Conservation (phyloP, 257 asterid species). For the Przewalskia tangutica region DNA sequence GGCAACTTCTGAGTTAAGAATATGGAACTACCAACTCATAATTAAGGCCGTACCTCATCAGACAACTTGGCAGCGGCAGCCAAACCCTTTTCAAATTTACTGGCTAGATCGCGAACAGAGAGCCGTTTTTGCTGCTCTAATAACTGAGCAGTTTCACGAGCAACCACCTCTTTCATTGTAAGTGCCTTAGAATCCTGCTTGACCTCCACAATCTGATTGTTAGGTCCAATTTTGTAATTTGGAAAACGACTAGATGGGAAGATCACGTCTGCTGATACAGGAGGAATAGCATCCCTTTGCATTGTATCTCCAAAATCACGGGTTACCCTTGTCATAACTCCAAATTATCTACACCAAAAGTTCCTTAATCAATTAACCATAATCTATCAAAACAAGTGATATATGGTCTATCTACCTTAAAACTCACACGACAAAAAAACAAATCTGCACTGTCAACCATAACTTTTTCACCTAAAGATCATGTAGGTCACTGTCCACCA, state of each 20-base stretch:
- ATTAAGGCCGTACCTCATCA: slow-evolving; percentile 50
- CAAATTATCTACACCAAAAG: neutral
- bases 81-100: slow-evolving; percentile 80
- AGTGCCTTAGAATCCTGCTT: slow-evolving; percentile 42
- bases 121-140: slow-evolving; percentile 82
- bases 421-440: neutral
- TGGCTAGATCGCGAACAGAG: slow-evolving; percentile 86
- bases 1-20: neutral
- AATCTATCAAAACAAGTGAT: neutral
- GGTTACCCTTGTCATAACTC: slow-evolving; percentile 62
- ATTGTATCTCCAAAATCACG: slow-evolving; percentile 66
- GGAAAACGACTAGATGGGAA: slow-evolving; percentile 77
- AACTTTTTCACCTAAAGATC: neutral
- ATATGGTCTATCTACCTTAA: neutral
- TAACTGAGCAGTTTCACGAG: slow-evolving; percentile 60
- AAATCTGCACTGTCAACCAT: neutral
- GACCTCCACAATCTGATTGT: slow-evolving; percentile 73
- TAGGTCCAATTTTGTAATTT: slow-evolving; percentile 57
- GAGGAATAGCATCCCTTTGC: slow-evolving; percentile 68
- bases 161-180: slow-evolving; percentile 71
- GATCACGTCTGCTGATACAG: slow-evolving; percentile 75
- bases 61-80: slow-evolving; percentile 89
- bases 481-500: neutral
- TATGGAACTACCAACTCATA: neutral
- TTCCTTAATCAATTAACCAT: neutral